Percentiles rank a stretch among this genome's conserved stretches.
Evolutionary conservation across 768 basidiomycete genomes (phyloP).

Genomic region (Leccinum ochraceum): DNA sequence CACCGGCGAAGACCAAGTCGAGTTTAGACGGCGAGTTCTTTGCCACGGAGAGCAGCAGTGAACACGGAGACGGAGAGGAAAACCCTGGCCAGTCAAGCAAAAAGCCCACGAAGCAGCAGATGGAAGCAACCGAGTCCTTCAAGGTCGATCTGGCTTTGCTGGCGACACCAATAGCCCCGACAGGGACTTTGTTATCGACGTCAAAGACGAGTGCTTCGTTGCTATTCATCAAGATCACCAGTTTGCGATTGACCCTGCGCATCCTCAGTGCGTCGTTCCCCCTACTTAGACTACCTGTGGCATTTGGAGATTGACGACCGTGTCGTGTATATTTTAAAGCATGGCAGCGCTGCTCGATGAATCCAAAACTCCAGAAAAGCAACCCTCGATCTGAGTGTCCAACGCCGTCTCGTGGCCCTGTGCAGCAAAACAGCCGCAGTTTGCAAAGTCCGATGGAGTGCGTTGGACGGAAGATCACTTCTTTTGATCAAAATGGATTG

Average conservation of each 20-base stretch:
- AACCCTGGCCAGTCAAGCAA: slow-evolving; percentile 20
- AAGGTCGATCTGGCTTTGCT: slow-evolving; percentile 68
- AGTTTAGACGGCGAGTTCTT: slow-evolving; percentile 78
- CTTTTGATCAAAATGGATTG: slow-evolving; percentile 24
- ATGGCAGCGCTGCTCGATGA: slow-evolving; percentile 86
- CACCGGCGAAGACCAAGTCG: slow-evolving; percentile 12
- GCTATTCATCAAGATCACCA: slow-evolving; percentile 85
- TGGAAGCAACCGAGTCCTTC: slow-evolving; percentile 20
- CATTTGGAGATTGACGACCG: not conserved
- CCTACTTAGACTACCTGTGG: not conserved
- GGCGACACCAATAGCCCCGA: slow-evolving; percentile 54
- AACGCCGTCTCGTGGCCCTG: no score
- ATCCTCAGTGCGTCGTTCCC: slow-evolving; percentile 75
- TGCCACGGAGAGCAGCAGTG: slow-evolving; percentile 37
- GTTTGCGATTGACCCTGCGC: slow-evolving; percentile 94
- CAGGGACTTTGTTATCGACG: slow-evolving; percentile 75
- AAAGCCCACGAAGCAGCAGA: slow-evolving; percentile 21
- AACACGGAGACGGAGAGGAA: slow-evolving; percentile 32
- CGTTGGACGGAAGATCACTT: slow-evolving; percentile 75
- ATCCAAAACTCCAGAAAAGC: slow-evolving; percentile 63
- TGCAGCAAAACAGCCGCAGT: no score
- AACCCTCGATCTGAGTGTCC: slow-evolving; percentile 20
- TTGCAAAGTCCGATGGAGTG: slow-evolving; percentile 62
- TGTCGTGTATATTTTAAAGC: slow-evolving; percentile 33
- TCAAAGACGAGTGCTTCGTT: slow-evolving; percentile 86